Evolutionary conservation across 371 early-diverging fungal species (phyloP), one percentile per base, ranked within the genome.

Genomic region (Mortierella sp.): DNA sequence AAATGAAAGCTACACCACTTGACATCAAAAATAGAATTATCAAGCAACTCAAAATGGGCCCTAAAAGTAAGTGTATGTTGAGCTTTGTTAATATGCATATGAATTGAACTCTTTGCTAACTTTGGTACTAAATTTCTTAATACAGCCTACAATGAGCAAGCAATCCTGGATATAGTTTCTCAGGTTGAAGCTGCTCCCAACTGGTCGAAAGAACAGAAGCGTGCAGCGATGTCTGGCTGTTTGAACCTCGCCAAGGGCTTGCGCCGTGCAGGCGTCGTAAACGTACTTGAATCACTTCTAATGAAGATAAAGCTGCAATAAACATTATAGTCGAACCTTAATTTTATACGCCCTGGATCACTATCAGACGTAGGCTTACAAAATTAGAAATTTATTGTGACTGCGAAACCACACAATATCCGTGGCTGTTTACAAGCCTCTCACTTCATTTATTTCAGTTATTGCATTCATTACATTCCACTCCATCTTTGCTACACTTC

Each of bases 181-280:
- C 55, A 55, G n/a, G 28, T 80, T 2, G 60, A 80, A 10, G 49
- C 12, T 17, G 72, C 77, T 2, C 17, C 68, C 17, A 68, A 71
- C 55, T 80, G 81, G 81, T 68, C 68, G 17, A 70, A 61, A 23
- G 66, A 69, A 15, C 75, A 80, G 32, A 80, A 80, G 55, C 62
- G 57, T 3, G 23, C 26, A 17, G 68, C 59, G 19, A 12, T 80
- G 32, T 35, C 42, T 8, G 65, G 61, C 13, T 70, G 71, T 23
- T 35, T 70, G 5, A n/a, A 54, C 2, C 26, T 80, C 17, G 81
- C 81, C 1, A 68, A 64, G 26, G 75, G 75, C 15, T n/a, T 80
- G 58, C 75, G 81, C n/a, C 70, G 75, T 7, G 32, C 13, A 3
- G 55, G 68, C n/a, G 69, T 74, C 5, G 81, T 61, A 22, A 22